These are phyloP conservation scores for Malus sieversii DNA, from an alignment of 306 rosid species.

Conservation along the genomic window DNA sequence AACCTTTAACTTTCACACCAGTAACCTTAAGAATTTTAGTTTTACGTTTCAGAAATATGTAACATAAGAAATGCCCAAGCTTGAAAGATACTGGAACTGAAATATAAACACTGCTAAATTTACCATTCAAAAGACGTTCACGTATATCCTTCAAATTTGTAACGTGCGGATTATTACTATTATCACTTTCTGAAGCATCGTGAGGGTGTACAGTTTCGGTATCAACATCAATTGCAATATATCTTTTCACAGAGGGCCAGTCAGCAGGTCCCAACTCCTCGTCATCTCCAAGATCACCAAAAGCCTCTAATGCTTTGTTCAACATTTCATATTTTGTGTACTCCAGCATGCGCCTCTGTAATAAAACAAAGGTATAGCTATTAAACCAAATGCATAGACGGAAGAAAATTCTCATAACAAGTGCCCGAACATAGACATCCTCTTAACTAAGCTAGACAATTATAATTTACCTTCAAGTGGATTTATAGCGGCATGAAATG, in stretches of 20 bases:
- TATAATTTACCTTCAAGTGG: not conserved
- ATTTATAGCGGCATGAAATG: not conserved
- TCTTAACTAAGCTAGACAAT: not conserved
- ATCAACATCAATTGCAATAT: slow-evolving; percentile 53
- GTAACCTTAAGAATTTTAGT: not conserved
- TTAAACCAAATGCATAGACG: slow-evolving; percentile 1
- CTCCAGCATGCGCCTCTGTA: slow-evolving; percentile 68
- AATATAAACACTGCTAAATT: not conserved
- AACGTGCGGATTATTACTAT: slow-evolving; percentile 19
- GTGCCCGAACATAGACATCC: not conserved
- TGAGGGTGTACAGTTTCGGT: slow-evolving; percentile 65
- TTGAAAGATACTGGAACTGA: not conserved
- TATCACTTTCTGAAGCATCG: slow-evolving; percentile 31
- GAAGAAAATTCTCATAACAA: not conserved
- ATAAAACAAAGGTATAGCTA: slow-evolving; percentile 2
- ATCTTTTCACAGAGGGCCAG: slow-evolving; percentile 74
- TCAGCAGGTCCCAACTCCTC: slow-evolving; percentile 94
- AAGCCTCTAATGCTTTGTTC: slow-evolving; percentile 82
- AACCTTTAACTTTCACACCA: not conserved
- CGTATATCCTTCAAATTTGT: slow-evolving; percentile 77
- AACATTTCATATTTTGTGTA: slow-evolving; percentile 84
- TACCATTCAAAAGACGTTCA: slow-evolving; percentile 79
- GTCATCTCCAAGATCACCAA: slow-evolving; percentile 89
- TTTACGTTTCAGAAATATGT: not conserved
- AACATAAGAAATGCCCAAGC: not conserved